Evolutionary conservation across 805 yeast genomes (phyloP), one percentile per base, ranked within the genome.

Genomic region (Nakazawaea anatomiae): DNA sequence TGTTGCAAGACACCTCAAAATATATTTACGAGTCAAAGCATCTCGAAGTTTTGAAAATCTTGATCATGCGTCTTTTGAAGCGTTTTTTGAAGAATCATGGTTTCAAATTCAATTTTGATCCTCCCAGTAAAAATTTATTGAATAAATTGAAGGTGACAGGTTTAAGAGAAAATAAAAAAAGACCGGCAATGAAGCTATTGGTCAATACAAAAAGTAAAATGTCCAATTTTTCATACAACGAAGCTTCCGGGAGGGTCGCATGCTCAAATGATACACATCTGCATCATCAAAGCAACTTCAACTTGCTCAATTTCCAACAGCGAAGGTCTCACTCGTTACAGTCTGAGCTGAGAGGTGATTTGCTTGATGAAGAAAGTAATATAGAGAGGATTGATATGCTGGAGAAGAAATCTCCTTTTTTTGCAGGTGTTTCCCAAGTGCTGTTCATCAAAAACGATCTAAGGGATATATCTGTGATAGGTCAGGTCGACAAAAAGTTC

Each of bases 401-500:
- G 7, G 47, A 51, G 25, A 36, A 11, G 31, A 53, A 39, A 29
- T 50, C 51, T 38, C 51, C 18, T 32, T 50, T 46, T 35, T 56
- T 57, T 35, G 39, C 46, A 5, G 47, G 39, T 6, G n/a, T 44
- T 11, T 39, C 44, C 6, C 35, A 48, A 4, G 34, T 61, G 9
- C 47, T 55, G 25, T 44, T 71, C 5, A 43, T 54, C 4, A 57
- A 57, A 14, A 49, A 50, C 1, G 60, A 64, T 31, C 48, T 73
- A 9, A 36, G 42, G 1, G 32, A 53, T 1, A 53, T 58, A 44
- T 53, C 58, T 6, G 72, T 82, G 0, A 68, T 85, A 5, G 70
- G 75, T 4, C 96, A 88, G 60, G 66, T 87, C 3, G 88, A 82
- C 44, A 59, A 65, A 4, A 86, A 84, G 60, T 87, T 87, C 58